Evolutionary conservation across 202 grass and related monocot species (phyloP).

Genomic region (Digitaria exilis): DNA sequence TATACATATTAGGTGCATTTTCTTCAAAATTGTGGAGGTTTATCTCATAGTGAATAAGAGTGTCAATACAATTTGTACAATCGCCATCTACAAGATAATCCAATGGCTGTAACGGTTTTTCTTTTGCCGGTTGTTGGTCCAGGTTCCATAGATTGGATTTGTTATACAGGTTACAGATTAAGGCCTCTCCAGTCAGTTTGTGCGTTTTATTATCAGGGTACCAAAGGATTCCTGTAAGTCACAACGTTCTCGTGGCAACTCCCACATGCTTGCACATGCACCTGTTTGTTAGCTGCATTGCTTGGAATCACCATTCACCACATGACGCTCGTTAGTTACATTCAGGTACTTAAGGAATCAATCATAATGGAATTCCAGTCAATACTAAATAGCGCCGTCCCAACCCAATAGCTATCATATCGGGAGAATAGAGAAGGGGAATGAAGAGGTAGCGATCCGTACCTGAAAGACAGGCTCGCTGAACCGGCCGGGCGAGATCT

Average conservation of each 20-base stretch:
- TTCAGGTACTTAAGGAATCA: neutral
- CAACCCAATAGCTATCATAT: neutral
- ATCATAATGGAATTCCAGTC: neutral
- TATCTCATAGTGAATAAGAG: neutral
- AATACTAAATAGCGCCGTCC: neutral
- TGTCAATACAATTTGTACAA: neutral
- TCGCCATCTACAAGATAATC: neutral
- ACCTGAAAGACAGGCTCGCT: slow-evolving; percentile 83
- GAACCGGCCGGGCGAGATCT: slow-evolving; percentile 85
- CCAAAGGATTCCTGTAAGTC: neutral
- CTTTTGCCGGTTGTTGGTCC: no score
- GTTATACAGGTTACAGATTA: neutral
- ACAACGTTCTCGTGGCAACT: neutral
- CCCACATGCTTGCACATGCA: neutral
- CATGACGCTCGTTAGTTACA: neutral
- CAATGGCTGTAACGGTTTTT: neutral
- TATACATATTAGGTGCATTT: neutral
- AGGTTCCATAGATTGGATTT: neutral
- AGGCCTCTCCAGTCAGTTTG: neutral
- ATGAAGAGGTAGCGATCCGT: neutral
- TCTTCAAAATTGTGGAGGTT: neutral
- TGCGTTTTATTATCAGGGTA: neutral
- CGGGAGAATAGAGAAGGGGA: neutral
- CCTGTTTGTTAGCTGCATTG: neutral
- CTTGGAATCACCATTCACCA: neutral